A percentile compares a stretch with the other conserved stretches of the same genome.
Evolutionary conservation across 164 flowering plant species (phyloP).

Genomic region (Berberis vulgaris): DNA sequence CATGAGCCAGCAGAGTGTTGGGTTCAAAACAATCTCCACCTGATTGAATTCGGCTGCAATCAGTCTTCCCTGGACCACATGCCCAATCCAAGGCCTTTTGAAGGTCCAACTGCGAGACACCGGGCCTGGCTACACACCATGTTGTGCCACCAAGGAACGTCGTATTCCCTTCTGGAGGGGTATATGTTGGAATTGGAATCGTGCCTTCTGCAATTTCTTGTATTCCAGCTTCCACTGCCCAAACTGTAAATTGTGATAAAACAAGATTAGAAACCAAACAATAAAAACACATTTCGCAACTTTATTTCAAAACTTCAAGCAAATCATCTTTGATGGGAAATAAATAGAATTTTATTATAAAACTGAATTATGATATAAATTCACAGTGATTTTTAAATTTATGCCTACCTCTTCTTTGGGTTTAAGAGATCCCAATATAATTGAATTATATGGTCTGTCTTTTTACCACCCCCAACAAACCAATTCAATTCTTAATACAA

Average conservation of each 20-base stretch:
- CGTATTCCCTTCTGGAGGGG: constrained; percentile 93
- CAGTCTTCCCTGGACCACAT: constrained; percentile 67
- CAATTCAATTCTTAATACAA: no score
- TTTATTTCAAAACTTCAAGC: no score
- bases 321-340: no score
- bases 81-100: constrained; percentile 92
- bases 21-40: constrained; percentile 71
- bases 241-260: constrained; percentile 9
- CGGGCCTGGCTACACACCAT: constrained; percentile 80
- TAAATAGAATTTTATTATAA: no score
- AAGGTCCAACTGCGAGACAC: constrained; percentile 51
- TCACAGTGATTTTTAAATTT: no score
- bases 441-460: no score
- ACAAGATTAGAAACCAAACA: background rate
- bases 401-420: no score
- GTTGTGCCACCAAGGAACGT: constrained; percentile 73
- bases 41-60: constrained; percentile 47
- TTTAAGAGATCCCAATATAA: no score
- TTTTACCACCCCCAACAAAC: no score
- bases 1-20: constrained; percentile 70
- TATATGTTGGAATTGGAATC: constrained; percentile 31
- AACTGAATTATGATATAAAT: no score
- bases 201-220: constrained; percentile 49
- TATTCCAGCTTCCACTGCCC: constrained; percentile 14
- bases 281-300: no score